These are phyloP conservation scores for Lathyrus tuberosus DNA, from an alignment of 306 rosid genomes.

Conservation along the genomic window DNA sequence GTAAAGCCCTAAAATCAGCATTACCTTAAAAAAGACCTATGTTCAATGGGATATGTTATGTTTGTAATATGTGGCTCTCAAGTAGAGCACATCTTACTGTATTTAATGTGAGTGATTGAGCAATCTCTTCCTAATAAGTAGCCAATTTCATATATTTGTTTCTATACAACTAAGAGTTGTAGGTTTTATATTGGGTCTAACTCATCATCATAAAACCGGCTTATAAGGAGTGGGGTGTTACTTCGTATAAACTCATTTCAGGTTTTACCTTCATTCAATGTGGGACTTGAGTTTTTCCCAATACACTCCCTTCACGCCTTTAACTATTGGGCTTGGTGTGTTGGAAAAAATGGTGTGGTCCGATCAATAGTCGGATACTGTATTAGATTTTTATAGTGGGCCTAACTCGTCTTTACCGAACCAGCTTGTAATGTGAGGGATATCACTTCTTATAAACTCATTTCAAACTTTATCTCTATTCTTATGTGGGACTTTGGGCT, in stretches of 20 bases:
- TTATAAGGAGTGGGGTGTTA: background rate
- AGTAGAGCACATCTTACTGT: background rate
- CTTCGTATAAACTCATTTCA: background rate
- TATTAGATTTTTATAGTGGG: background rate
- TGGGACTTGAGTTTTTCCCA: background rate
- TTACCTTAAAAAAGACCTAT: background rate
- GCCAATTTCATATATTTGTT: background rate
- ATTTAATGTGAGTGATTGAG: background rate
- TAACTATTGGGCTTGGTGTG: background rate
- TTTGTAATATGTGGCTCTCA: conserved; percentile 3
- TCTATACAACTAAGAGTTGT: background rate
- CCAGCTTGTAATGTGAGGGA: background rate
- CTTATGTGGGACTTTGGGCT: background rate
- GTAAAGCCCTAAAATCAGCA: conserved; percentile 20
- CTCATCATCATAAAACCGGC: background rate
- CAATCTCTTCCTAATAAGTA: conserved; percentile 17
- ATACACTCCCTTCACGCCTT: background rate
- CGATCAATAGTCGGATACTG: background rate
- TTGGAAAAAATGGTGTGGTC: background rate
- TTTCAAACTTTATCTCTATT: background rate
- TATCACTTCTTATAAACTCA: background rate
- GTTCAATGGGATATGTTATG: conserved; percentile 1
- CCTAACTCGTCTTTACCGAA: background rate
- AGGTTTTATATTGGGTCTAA: background rate
- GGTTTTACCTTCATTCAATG: background rate